Evolutionary conservation across 2,329 filamentous ascomycete species (phyloP), one percentile per base, ranked within the genome.

Genomic region (Penicillium italicum): DNA sequence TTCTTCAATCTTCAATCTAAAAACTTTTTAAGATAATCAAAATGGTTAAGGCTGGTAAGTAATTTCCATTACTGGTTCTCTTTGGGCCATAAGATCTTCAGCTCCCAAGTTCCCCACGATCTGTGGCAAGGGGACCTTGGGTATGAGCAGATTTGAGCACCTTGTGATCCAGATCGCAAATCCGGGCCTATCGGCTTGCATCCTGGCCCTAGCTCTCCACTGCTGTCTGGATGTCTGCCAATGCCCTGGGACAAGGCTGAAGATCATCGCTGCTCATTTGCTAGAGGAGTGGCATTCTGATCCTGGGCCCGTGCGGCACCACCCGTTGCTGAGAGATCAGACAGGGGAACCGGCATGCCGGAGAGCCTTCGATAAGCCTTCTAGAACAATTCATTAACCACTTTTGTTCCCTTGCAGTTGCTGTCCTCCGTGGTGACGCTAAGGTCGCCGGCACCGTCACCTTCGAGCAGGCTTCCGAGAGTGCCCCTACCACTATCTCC

Each of bases 11-110:
- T 49, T 45, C 59, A 56, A 59, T 57, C 51, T 41, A 66, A 66
- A 24, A 58, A 41, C 34, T 44, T 47, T 54, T 62, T 66, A 58
- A 73, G 77, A 80, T 79, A 80, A 79, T 80, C 88, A 96, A 86
- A 86, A 97, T 97, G 92, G 92, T 97, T 83, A 97, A 96, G 85
- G 92, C 93, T 81, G 90, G 91, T 96, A 85, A 74, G 89, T 85
- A 33, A 24, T 48, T 48, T 52, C 28, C 58, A 41, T 58, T 50
- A 55, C 54, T 63, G 60, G 64, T 66, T 48, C 40, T 53, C 58
- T 58, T 58, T 61, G 59, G 56, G 59, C 60, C 33, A 47, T 44
- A 57, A 41, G 40, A 9, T 31, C 45, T 36, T 50, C 37, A 50
- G 36, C 34, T 36, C 53, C 38, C 48, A 51, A 46, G 59, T 34